These are phyloP conservation scores for Domatiomyces globalis DNA, from an alignment of 2,329 filamentous ascomycete genomes.

Conservation along the genomic window DNA sequence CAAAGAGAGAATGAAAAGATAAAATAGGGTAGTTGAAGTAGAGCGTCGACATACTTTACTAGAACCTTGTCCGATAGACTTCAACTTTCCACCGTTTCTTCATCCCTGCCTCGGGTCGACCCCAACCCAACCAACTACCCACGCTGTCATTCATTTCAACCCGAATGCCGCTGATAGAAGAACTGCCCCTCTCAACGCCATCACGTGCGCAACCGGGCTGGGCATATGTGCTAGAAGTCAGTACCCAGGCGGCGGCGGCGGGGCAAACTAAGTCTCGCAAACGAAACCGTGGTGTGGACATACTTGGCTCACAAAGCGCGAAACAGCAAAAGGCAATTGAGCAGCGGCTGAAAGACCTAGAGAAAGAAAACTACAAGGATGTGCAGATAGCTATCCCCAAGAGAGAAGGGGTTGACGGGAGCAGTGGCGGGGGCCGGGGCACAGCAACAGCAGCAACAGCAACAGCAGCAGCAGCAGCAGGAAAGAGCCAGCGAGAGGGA, in stretches of 20 bases:
- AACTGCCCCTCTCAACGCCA: constrained; percentile 54
- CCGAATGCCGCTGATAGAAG: constrained; percentile 59
- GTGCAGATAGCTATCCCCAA: constrained; percentile 49
- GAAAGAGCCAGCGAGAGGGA: constrained; percentile 24
- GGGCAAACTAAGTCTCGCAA: constrained; percentile 21
- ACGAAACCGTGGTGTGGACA: constrained; percentile 37
- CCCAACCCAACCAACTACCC: not conserved
- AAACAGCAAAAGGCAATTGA: constrained; percentile 68
- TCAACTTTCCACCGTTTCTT: too few relatives aligned
- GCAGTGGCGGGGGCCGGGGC: not conserved
- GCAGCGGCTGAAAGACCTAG: constrained; percentile 68
- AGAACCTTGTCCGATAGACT: too few relatives aligned
- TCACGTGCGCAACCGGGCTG: constrained; percentile 53
- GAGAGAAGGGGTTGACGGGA: constrained; percentile 21
- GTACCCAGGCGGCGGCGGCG: constrained; percentile 41
- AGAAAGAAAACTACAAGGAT: constrained; percentile 64
- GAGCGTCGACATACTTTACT: too few relatives aligned
- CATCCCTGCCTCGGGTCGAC: too few relatives aligned
- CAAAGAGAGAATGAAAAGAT: too few relatives aligned
- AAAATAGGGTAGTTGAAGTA: too few relatives aligned
- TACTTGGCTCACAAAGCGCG: constrained; percentile 47
- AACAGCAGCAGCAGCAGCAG: not conserved
- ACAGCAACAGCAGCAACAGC: not conserved
- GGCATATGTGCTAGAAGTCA: constrained; percentile 74
- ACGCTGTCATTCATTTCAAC: too few relatives aligned